Evolutionary conservation across 2,329 filamentous ascomycete genomes (phyloP).

Genomic region (Fusarium xylarioides): DNA sequence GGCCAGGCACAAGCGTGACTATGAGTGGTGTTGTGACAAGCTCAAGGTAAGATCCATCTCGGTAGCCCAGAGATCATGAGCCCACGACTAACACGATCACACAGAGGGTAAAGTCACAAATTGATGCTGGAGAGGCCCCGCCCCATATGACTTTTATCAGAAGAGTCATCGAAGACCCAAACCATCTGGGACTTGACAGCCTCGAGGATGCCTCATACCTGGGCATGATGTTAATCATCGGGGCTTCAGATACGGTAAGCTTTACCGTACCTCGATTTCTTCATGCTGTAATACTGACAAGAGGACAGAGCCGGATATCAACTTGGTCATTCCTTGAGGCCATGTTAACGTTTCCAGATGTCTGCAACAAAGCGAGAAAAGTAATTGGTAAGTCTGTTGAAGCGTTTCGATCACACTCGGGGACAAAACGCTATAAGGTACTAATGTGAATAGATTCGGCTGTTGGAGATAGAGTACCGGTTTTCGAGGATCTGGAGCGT

Average conservation of each 20-base stretch:
- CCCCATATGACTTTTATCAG: background rate
- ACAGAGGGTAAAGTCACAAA: background rate
- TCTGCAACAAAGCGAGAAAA: background rate
- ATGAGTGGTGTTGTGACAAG: background rate
- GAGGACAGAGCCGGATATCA: background rate
- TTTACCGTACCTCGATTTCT: too few species aligned
- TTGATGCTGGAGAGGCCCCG: background rate
- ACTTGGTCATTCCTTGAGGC: background rate
- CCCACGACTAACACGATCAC: background rate
- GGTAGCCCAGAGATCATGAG: background rate
- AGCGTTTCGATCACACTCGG: background rate
- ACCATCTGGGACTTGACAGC: background rate
- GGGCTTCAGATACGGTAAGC: background rate
- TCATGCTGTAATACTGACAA: background rate
- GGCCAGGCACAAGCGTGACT: background rate
- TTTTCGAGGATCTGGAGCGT: background rate
- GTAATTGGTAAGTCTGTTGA: background rate
- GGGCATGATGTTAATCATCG: background rate
- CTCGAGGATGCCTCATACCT: background rate
- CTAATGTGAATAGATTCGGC: background rate
- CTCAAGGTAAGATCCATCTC: background rate
- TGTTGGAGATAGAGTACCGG: background rate
- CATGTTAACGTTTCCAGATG: background rate
- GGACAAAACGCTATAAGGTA: too few species aligned
- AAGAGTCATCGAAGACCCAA: background rate